Conservation (phyloP, 192 early-diverging fungal genomes). For the Irineochytrium annulatum region DNA sequence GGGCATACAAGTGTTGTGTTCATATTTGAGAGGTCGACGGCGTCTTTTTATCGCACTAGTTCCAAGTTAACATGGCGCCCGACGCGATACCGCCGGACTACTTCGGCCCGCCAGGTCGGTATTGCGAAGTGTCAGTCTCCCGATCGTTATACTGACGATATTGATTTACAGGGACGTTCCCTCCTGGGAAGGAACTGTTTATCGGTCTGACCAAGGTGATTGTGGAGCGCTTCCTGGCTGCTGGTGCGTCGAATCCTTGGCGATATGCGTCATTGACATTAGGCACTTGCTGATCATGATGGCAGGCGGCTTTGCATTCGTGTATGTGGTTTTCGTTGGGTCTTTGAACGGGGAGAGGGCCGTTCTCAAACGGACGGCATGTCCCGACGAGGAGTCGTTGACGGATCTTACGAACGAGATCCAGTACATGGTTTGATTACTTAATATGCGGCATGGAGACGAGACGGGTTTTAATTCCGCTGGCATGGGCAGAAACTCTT, state of each 20-base stretch:
- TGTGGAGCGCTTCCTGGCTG: slow-evolving; percentile 72
- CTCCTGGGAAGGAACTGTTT: slow-evolving; percentile 57
- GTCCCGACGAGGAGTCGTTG: slow-evolving; percentile 63
- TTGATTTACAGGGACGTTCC: slow-evolving; percentile 48
- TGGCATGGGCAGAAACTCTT: slow-evolving; percentile 52
- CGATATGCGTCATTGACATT: background rate
- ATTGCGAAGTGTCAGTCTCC: no score
- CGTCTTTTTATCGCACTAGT: no score
- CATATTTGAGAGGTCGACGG: no score
- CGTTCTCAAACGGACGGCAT: slow-evolving; percentile 79
- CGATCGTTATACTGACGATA: background rate
- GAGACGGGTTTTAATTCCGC: background rate
- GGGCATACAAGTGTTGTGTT: no score
- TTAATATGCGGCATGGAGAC: background rate
- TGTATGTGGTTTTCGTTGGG: slow-evolving; percentile 74
- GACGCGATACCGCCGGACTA: no score
- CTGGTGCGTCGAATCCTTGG: slow-evolving; percentile 42
- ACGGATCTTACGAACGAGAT: slow-evolving; percentile 69
- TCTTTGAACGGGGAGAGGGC: slow-evolving; percentile 43
- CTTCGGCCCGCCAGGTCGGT: no score
- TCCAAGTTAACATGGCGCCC: no score
- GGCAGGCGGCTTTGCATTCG: slow-evolving; percentile 84
- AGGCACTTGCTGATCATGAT: background rate
- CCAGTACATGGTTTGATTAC: slow-evolving; percentile 62
- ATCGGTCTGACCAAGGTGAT: slow-evolving; percentile 55